Evolutionary conservation across 2,329 filamentous ascomycete genomes (phyloP), one percentile per base, ranked within the genome.

Genomic region (Talaromyces rugulosus): DNA sequence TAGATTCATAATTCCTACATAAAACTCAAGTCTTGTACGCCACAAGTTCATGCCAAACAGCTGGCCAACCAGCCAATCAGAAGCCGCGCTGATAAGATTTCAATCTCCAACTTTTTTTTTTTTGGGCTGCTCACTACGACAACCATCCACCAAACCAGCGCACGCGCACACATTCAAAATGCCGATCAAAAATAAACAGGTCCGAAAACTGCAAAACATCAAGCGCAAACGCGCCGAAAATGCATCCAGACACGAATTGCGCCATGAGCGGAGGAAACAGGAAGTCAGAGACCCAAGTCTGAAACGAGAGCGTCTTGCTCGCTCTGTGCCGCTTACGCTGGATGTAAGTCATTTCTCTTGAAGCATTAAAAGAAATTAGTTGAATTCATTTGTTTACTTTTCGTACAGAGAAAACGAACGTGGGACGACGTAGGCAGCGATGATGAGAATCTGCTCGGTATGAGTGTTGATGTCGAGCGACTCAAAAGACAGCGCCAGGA

Each of bases 241-340:
- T 72, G 88, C 87, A 72, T 81, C 87, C 54, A 90, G 89, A 70
- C 87, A 91, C 70, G 90, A 92, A 70, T 84, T 88, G 70, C 87
- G 93, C 65, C 89, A 92, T 73, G 85, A 85, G 56, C 84, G 91
- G 63, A 92, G 91, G 78, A 91, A 89, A 77, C 90, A 93, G 71
- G 95, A 99, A 77, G 85, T 89, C 66, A 90, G 89, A 75, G 87
- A 97, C 70, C 93, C 94, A 1, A 84, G 86, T 63, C 77, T 96
- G 63, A 87, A 87, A 67, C 86, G 86, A 64, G 85, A 89, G 66
- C 86, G 95, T 69, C 81, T 94, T 64, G 87, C 87, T 63, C 86
- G 85, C 67, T 96, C 96, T 78, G 84, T 92, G 51, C 90, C 95
- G 0, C 76, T 86, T 60, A 96, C 92, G 0, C 83, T 96, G 62